Base-by-base conservation (phyloP, 1,284 basidiomycete genomes). In the Termitomyces sp. region DNA sequence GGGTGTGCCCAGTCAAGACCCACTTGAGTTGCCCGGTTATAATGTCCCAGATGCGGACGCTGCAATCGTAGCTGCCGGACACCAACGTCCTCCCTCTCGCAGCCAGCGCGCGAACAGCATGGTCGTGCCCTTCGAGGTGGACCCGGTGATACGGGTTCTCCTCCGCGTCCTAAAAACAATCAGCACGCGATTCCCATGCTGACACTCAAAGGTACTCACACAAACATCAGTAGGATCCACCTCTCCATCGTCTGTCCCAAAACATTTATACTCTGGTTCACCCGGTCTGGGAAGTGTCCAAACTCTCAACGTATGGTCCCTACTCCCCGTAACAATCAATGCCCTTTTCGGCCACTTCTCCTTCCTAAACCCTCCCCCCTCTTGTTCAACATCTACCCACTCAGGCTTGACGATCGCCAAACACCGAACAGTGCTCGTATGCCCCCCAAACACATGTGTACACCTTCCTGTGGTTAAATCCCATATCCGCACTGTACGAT, bases 61-160 rank as follows among this genome's bases (percentile, higher is more conserved):
- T 91, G 65, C 84, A 89, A 66, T 97, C 95, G 69, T 97, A 97
- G 62, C 92, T 95, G 26, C 93, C 94, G n/a, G 92, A 95, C 19
- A 95, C 89, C 42, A 96, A 78, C 1, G 88, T 93, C 39, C 90
- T 79, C 3, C 94, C 93, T 58, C 92, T 79, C 9, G 92, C 91
- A 26, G 93, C 91, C n/a, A 97, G 76, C 3, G 93, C 92, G 52
- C 94, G 83, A 13, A 97, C 93, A 26, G 94, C 93, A 64, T 92
- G 87, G 49, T 87, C 86, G 63, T 97, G 94, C 0, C 94, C 94
- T 63, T 88, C 79, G 3, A 97, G 79, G 62, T 88, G 83, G 35
- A 88, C 75, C 49, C 89, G 78, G 66, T 97, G 93, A 70, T 90
- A 97, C 0, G 94, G 94, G 64, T 97, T 97, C 53, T 91, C 83